These are phyloP conservation scores for Ogataea philodendri DNA, from an alignment of 805 yeast genomes.

Conservation along the genomic window DNA sequence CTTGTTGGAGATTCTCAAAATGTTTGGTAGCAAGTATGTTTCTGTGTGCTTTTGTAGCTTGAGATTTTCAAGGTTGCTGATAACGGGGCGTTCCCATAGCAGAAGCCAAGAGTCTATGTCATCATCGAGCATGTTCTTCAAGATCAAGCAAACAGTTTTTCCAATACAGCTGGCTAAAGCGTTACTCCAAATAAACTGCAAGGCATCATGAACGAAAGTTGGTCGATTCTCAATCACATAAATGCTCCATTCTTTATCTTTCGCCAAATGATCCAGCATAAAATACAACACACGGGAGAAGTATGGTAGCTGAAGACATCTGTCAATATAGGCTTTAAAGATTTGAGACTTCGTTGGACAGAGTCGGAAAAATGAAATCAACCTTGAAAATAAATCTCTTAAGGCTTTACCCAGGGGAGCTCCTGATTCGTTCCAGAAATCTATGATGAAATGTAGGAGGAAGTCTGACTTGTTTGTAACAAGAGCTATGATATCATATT, in stretches of 20 bases:
- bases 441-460: conserved; percentile 55
- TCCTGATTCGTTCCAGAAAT: conserved; percentile 69
- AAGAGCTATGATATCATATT: not conserved
- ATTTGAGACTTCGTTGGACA: conserved; percentile 11
- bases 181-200: conserved; percentile 51
- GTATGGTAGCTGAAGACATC: conserved; percentile 43
- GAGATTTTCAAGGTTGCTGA: conserved; percentile 34
- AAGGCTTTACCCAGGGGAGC: conserved; percentile 71
- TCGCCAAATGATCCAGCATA: conserved; percentile 54
- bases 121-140: conserved; percentile 34
- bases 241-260: conserved; percentile 41
- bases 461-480: conserved; percentile 4
- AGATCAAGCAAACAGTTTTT: conserved; percentile 47
- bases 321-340: conserved; percentile 43
- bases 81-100: conserved; percentile 47
- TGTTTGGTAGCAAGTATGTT: conserved; percentile 57
- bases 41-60: conserved; percentile 47
- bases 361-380: conserved; percentile 1
- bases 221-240: conserved; percentile 45
- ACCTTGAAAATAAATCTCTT: conserved; percentile 55
- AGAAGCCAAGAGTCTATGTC: conserved; percentile 44
- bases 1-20: conserved; percentile 52
- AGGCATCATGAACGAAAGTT: conserved; percentile 44
- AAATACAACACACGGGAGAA: conserved; percentile 61
- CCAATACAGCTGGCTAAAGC: conserved; percentile 67